phyloP scores from a whole-genome alignment of 441 rosid genomes.

The Arabidopsis lyrata region DNA sequence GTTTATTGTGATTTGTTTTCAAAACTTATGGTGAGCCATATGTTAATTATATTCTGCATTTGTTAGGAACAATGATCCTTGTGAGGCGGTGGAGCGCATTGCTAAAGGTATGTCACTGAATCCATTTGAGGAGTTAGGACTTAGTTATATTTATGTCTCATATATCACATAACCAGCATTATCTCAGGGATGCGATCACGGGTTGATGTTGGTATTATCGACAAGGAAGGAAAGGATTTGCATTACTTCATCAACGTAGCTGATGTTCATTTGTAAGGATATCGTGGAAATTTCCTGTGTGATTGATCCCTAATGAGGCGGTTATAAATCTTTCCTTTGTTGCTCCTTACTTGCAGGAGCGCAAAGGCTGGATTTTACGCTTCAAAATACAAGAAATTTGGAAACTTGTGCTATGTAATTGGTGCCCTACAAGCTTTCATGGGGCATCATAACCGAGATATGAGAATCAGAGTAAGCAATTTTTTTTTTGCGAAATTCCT shows the following conservation, averaged over 20 bases:
- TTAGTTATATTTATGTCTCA: background rate
- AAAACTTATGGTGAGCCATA: slow-evolving; percentile 18
- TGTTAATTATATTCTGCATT: slow-evolving; percentile 21
- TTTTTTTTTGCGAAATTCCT: background rate
- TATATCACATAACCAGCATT: slow-evolving; percentile 27
- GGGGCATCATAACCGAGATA: slow-evolving; percentile 81
- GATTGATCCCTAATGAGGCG: slow-evolving; percentile 8
- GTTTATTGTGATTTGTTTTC: background rate
- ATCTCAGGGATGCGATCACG: slow-evolving; percentile 71
- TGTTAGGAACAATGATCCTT: slow-evolving; percentile 84
- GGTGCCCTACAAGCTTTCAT: slow-evolving; percentile 92
- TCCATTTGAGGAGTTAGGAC: slow-evolving; percentile 8
- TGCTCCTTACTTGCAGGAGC: slow-evolving; percentile 65
- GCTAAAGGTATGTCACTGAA: slow-evolving; percentile 60
- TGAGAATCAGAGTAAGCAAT: slow-evolving; percentile 74
- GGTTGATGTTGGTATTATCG: slow-evolving; percentile 80
- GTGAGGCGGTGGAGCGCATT: slow-evolving; percentile 86
- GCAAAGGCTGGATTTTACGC: slow-evolving; percentile 98
- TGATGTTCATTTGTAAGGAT: slow-evolving; percentile 93
- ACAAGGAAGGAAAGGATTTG: slow-evolving; percentile 55
- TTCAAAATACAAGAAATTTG: slow-evolving; percentile 86
- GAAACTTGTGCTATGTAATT: slow-evolving; percentile 83
- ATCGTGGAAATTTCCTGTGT: slow-evolving; percentile 30
- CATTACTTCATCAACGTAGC: slow-evolving; percentile 93
- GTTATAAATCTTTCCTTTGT: slow-evolving; percentile 34